Evolutionary conservation across 768 basidiomycete genomes (phyloP).

Genomic region (Dendrothele bispora): DNA sequence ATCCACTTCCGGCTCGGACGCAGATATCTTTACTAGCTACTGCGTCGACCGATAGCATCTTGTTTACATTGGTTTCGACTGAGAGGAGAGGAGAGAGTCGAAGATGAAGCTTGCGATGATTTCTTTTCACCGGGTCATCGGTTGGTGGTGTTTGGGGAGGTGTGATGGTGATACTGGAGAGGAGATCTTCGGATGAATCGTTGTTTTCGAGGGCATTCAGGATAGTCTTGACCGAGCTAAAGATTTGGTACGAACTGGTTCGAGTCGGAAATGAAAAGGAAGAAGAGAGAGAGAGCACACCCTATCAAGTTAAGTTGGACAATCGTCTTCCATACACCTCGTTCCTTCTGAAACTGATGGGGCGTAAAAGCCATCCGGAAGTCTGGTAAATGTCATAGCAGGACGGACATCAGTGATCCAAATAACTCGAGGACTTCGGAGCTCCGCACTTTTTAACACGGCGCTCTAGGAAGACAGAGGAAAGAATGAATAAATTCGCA

Average conservation of each 20-base stretch:
- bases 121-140: neutral
- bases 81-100: slow-evolving; percentile 52
- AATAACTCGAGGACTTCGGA: neutral
- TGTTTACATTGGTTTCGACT: slow-evolving; percentile 53
- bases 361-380: slow-evolving; percentile 70
- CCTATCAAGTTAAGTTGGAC: slow-evolving; percentile 71
- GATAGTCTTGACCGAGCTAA: slow-evolving; percentile 58
- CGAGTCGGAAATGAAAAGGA: neutral
- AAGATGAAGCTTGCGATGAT: slow-evolving; percentile 37
- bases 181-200: slow-evolving; percentile 15
- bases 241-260: neutral
- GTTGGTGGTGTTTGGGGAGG: slow-evolving; percentile 22
- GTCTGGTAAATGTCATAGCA: slow-evolving; percentile 36
- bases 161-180: slow-evolving; percentile 28
- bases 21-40: slow-evolving; percentile 34
- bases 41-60: slow-evolving; percentile 47
- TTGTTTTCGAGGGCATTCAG: slow-evolving; percentile 46
- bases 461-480: slow-evolving; percentile 37
- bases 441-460: slow-evolving; percentile 42
- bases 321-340: slow-evolving; percentile 59
- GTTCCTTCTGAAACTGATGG: slow-evolving; percentile 56
- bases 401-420: neutral
- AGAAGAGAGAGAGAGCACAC: slow-evolving; percentile 24
- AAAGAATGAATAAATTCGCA: neutral
- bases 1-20: slow-evolving; percentile 58